Base-by-base conservation (phyloP, 345 rosid species). In the Raphanus sativus region DNA sequence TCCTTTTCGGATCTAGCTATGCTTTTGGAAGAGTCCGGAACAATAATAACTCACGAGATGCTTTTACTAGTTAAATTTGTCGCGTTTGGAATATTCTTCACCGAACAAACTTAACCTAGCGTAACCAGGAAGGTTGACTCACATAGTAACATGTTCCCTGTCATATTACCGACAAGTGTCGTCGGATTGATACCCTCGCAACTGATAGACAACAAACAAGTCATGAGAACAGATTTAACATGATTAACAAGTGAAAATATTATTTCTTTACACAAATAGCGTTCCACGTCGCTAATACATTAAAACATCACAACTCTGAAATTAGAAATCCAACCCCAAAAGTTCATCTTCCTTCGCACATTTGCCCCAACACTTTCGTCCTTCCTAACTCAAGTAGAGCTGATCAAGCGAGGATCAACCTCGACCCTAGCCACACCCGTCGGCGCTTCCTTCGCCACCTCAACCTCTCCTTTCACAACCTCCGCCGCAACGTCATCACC, bases 391-490 rank as follows among this genome's bases (percentile, higher is more conserved):
- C 26, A 9, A 63, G 28, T 1, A 4, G 5, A 21, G 74, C 13
- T 36, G 32, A 66, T 12, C 65, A 89, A 73, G 2, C 64, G 71
- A 67, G 91, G 90, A 82, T 89, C 87, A 24, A 93, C 77, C 34
- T 88, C 97, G 16, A 88, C 69, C 36, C 97, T 85, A 2, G 87
- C 86, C 38, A 89, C 92, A 6, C 96, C 97, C 0, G 73, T 69
- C 8, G 77, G 59, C 0, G 79, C 89, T 1, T 65, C 85, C 70
- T 89, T 89, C 0, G 92, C 84, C 38, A 88, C 96, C 9, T 86
- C 95, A 26, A 91, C 93, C 45, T 81, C 89, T 0, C 95, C 90
- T 2, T 78, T 84, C 15, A 88, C 88, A 17, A 79, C 5, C 2
- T 68, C 82, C 8, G 69, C 89, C 4, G 81, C 87, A 30, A 82